Percentiles rank a stretch among this genome's conserved stretches.
These are phyloP conservation scores for Ophiognomonia clavigignenti-juglandacearum DNA, from an alignment of 2,329 filamentous ascomycete genomes.

Conservation along the genomic window DNA sequence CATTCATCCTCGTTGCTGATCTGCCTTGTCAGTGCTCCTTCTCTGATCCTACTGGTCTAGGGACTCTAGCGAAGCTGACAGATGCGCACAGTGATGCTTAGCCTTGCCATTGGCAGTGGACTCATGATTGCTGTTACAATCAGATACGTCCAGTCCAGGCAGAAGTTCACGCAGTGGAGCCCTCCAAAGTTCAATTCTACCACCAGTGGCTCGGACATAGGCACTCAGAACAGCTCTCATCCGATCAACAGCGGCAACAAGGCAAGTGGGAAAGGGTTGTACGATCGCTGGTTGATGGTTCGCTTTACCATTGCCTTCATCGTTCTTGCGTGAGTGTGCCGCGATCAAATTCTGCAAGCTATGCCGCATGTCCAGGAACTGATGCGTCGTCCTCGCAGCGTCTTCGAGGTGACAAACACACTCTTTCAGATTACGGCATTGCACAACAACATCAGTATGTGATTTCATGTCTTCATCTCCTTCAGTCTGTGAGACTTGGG, in stretches of 20 bases:
- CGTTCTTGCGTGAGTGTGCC: slow-evolving; percentile 17
- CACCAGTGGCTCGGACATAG: slow-evolving; percentile 6
- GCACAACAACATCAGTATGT: slow-evolving; percentile 13
- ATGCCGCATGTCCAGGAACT: too few species aligned
- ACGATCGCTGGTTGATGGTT: slow-evolving; percentile 25
- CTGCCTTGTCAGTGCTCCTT: slow-evolving; percentile 19
- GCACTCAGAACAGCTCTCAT: slow-evolving; percentile 5
- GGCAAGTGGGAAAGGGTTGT: slow-evolving; percentile 16
- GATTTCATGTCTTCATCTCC: too few species aligned
- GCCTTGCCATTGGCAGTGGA: slow-evolving; percentile 19
- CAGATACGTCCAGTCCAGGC: slow-evolving; percentile 20
- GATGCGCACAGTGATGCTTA: slow-evolving; percentile 18
- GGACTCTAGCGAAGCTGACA: not conserved
- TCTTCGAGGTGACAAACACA: slow-evolving; percentile 23
- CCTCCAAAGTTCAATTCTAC: slow-evolving; percentile 8
- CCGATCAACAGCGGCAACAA: not conserved
- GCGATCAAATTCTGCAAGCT: too few species aligned
- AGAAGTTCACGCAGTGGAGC: slow-evolving; percentile 22
- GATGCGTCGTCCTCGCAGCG: too few species aligned
- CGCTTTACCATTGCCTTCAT: slow-evolving; percentile 24
- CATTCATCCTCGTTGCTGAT: slow-evolving; percentile 19
- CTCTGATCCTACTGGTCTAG: fast-evolving
- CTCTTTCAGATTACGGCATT: slow-evolving; percentile 23
- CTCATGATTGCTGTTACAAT: slow-evolving; percentile 22
- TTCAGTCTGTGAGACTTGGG: too few species aligned